Conservation (phyloP, 805 yeast genomes). For the Wickerhamiella azymoides region DNA sequence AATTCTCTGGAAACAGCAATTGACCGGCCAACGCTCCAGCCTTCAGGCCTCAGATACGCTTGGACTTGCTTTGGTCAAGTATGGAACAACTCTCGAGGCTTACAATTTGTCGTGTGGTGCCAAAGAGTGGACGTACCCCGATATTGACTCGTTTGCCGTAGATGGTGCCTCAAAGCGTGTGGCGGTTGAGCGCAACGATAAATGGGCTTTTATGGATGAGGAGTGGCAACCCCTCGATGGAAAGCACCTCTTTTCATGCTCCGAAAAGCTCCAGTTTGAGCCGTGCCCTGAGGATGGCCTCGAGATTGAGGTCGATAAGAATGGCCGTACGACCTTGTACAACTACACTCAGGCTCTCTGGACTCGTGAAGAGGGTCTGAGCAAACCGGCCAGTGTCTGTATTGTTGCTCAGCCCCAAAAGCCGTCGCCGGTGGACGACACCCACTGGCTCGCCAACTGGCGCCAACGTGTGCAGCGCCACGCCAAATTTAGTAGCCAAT, state of each 20-base stretch:
- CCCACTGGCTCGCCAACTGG: not conserved
- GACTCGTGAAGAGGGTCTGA: slow-evolving; percentile 3
- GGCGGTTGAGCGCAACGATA: not conserved
- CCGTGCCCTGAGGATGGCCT: not conserved
- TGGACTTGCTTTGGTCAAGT: not conserved
- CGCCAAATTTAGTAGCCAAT: not conserved
- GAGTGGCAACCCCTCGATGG: not conserved
- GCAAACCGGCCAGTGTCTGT: slow-evolving; percentile 1
- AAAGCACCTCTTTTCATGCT: not conserved
- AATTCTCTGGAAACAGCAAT: not conserved
- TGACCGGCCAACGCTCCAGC: not conserved
- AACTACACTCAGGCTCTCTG: not conserved
- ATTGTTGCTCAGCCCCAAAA: not conserved
- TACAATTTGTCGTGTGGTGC: not conserved
- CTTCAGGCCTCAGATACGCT: too few relatives aligned
- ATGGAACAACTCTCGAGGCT: not conserved
- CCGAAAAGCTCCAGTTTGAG: not conserved
- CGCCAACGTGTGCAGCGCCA: not conserved
- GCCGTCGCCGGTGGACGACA: not conserved
- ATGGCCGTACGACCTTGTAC: not conserved
- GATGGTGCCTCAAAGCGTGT: not conserved
- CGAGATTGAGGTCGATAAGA: not conserved
- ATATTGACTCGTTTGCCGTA: slow-evolving; percentile 2
- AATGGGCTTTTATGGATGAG: not conserved
- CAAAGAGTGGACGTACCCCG: slow-evolving; percentile 3